phyloP scores from a whole-genome alignment of 2,329 filamentous ascomycete species.

The Trichoderma sp. region DNA sequence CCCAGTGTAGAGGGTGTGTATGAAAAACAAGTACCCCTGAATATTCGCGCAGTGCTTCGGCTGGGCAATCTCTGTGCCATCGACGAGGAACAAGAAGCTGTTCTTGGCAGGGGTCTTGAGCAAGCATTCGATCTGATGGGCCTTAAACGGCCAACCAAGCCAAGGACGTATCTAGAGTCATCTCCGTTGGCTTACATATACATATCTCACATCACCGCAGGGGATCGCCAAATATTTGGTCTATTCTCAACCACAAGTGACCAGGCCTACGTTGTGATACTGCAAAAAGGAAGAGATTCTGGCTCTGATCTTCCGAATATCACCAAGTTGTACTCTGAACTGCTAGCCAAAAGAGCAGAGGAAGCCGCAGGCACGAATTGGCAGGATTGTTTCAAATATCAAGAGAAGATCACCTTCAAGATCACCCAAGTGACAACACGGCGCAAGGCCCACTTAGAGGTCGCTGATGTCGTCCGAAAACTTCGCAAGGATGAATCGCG shows the following conservation, averaged over 20 bases:
- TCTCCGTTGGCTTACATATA: conserved; percentile 82
- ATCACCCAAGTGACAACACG: conserved; percentile 85
- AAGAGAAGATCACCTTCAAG: conserved; percentile 82
- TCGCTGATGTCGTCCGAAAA: conserved; percentile 86
- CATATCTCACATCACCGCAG: conserved; percentile 87
- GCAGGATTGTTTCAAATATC: conserved; percentile 83
- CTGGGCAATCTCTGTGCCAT: conserved; percentile 92
- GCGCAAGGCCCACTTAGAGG: conserved; percentile 83
- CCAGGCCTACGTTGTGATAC: conserved; percentile 83
- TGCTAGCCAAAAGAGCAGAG: conserved; percentile 64
- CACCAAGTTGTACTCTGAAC: conserved; percentile 81
- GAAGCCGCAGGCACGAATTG: conserved; percentile 70
- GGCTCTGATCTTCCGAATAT: conserved; percentile 85
- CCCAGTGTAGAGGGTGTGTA: conserved; percentile 96
- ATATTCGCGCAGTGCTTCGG: conserved; percentile 82
- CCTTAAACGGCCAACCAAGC: conserved; percentile 67
- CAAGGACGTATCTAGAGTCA: conserved; percentile 70
- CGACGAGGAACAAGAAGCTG: conserved; percentile 85
- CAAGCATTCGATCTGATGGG: conserved; percentile 86
- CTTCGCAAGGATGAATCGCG: conserved; percentile 81
- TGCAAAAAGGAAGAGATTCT: conserved; percentile 77
- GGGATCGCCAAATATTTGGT: conserved; percentile 90
- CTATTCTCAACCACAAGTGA: conserved; percentile 82
- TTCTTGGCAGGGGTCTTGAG: conserved; percentile 88
- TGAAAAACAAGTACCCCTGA: conserved; percentile 87